Conservation (phyloP, 2,329 filamentous ascomycete species). For the Botrytis sinoallii region DNA sequence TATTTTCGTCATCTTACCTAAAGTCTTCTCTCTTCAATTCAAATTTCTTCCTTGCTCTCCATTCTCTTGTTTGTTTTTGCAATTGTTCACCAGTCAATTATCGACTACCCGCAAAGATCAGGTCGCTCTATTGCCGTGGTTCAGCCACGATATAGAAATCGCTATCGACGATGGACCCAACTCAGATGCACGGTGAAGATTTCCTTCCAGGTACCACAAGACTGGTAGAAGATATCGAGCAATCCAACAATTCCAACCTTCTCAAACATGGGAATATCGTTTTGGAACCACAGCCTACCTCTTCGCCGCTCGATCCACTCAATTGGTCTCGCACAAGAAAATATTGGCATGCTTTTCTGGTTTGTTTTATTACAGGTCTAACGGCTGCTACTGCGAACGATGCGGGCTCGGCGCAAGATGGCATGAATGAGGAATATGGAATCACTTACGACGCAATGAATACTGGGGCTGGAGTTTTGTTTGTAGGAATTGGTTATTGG, state of each 20-base stretch:
- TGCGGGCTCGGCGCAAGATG: conserved; percentile 50
- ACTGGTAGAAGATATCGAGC: conserved; percentile 27
- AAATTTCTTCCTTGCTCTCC: not conserved
- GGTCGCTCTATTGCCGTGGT: conserved; percentile 11
- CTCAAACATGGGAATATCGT: conserved; percentile 44
- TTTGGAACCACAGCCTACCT: conserved; percentile 52
- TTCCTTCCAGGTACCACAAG: conserved; percentile 31
- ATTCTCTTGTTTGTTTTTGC: not conserved
- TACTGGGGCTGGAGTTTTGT: conserved; percentile 55
- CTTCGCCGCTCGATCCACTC: conserved; percentile 51
- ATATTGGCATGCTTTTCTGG: conserved; percentile 49
- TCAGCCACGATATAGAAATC: conserved; percentile 10
- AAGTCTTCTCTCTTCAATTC: not conserved
- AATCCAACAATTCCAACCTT: conserved; percentile 24
- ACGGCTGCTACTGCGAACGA: conserved; percentile 56
- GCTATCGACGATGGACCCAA: conserved; percentile 15
- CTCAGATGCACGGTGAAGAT: conserved; percentile 21
- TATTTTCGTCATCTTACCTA: not conserved
- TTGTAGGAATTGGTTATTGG: conserved; percentile 55
- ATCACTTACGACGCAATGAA: conserved; percentile 53
- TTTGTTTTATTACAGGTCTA: conserved; percentile 52
- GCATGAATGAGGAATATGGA: conserved; percentile 48
- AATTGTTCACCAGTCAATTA: not conserved
- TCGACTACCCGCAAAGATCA: conserved; percentile 7
- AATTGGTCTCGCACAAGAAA: conserved; percentile 50